Evolutionary conservation across 2,329 filamentous ascomycete species (phyloP), one percentile per base, ranked within the genome.

Genomic region (Iodosphaeria phyllophila): DNA sequence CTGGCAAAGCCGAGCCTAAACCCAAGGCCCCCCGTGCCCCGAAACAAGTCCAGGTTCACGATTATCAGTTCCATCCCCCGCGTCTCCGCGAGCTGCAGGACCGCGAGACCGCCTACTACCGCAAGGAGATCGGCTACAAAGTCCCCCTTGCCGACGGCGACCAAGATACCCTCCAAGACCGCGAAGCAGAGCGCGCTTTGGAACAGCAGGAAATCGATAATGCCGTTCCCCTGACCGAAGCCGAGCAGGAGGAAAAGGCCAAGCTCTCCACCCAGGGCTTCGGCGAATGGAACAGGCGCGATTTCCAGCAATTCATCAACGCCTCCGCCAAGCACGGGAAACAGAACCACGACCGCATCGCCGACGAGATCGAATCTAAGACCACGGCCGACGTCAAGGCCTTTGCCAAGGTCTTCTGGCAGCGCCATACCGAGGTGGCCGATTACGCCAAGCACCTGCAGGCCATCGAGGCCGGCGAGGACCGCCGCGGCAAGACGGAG

Each of bases 281-380:
- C 39, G 74, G 72, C 3, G 74, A 89, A 17, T 98, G 91, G 89
- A 95, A 92, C 53, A 76, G 83, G 40, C 74, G 91, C 38, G 91
- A 98, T 48, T 98, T 95, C 54, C 86, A 95, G 45, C 89, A 95
- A 38, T 98, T 98, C 47, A 64, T 98, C 51, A 93, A 95, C 41
- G 84, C 82, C 12, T 92, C 82, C 17, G 86, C 82, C 30, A 89
- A 86, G 46, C 91, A 84, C 42, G 89, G 89, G 3, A 79, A 89
- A 23, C 71, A 65, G 19, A 82, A 89, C 44, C 93, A 79, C 42
- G 74, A 76, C 15, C 68, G 68, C 20, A 98, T 98, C 39, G 70
- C 86, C 0, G 65, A 74, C 4, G 89, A 98, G 44, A 74, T 95
- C 22, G 89, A 93, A 44, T 84, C 74, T 58, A 98, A 98, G 58